Evolutionary conservation across 1,284 basidiomycete species (phyloP).

Genomic region (Leccinum fallax): DNA sequence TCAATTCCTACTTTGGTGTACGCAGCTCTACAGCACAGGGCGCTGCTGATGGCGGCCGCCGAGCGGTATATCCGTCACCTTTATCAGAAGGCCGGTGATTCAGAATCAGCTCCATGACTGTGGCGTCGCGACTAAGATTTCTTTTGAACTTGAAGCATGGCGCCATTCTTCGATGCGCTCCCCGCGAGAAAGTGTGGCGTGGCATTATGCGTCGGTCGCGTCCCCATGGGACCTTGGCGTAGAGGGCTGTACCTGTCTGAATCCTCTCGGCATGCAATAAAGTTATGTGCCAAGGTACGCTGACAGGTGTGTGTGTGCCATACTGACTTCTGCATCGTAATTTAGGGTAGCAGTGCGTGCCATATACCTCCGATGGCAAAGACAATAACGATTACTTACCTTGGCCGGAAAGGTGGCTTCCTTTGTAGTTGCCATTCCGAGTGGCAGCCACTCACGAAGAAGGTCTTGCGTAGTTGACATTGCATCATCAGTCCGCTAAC

Average conservation of each 20-base stretch:
- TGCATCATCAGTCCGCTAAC: neutral
- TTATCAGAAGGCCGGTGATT: constrained; percentile 30
- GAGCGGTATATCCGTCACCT: constrained; percentile 10
- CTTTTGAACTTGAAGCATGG: constrained; percentile 24
- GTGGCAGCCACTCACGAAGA: constrained; percentile 5
- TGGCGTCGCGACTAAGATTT: constrained; percentile 29
- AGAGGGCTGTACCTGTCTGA: constrained; percentile 2
- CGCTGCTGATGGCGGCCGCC: constrained; percentile 2
- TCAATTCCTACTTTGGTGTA: constrained; percentile 33
- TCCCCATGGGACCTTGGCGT: neutral
- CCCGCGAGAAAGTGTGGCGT: constrained; percentile 24
- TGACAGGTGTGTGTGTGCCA: constrained; percentile 1
- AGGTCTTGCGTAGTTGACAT: constrained; percentile 9
- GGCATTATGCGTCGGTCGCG: constrained; percentile 1
- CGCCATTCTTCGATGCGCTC: constrained; percentile 27
- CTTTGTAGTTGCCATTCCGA: constrained; percentile 17
- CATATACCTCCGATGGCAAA: constrained; percentile 5
- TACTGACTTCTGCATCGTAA: constrained; percentile 8
- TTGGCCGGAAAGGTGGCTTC: constrained; percentile 16
- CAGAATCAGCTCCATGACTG: constrained; percentile 44
- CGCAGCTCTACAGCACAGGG: constrained; percentile 28
- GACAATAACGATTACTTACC: constrained; percentile 26
- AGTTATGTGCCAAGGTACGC: neutral
- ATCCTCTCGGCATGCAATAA: constrained; percentile 11
- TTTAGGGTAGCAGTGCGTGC: neutral